Evolutionary conservation across 306 rosid species (phyloP).

Genomic region (Malus fusca): DNA sequence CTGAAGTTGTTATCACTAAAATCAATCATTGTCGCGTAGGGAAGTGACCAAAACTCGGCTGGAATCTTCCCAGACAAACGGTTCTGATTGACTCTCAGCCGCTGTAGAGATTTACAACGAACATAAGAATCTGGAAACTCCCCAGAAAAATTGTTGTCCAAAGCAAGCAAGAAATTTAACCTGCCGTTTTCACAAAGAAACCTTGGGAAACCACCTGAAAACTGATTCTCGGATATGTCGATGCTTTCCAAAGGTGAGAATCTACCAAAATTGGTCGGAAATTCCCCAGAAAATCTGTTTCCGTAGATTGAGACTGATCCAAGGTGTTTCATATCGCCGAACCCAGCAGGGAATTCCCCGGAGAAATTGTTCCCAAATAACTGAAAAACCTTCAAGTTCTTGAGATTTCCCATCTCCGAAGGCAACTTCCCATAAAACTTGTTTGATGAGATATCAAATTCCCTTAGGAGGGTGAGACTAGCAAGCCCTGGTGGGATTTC

Average conservation of each 20-base stretch:
- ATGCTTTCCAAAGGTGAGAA: slow-evolving; percentile 60
- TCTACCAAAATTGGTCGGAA: slow-evolving; percentile 62
- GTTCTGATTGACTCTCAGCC: slow-evolving; percentile 66
- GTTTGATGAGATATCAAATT: slow-evolving; percentile 72
- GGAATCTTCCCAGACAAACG: slow-evolving; percentile 61
- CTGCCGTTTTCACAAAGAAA: slow-evolving; percentile 61
- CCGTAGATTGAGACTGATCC: slow-evolving; percentile 56
- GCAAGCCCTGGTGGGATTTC: slow-evolving; percentile 66
- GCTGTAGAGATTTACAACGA: slow-evolving; percentile 59
- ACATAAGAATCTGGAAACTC: slow-evolving; percentile 59
- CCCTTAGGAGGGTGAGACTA: slow-evolving; percentile 55
- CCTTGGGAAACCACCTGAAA: slow-evolving; percentile 77
- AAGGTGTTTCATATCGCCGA: slow-evolving; percentile 74
- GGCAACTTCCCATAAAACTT: slow-evolving; percentile 60
- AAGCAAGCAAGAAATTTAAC: slow-evolving; percentile 68
- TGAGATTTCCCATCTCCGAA: slow-evolving; percentile 48
- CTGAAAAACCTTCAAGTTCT: slow-evolving; percentile 73
- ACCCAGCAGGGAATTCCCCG: slow-evolving; percentile 77
- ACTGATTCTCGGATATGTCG: slow-evolving; percentile 93
- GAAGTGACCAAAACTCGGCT: slow-evolving; percentile 73
- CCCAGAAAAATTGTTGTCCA: slow-evolving; percentile 74
- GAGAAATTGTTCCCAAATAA: slow-evolving; percentile 58
- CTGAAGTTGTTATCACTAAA: slow-evolving; percentile 60
- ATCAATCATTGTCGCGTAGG: slow-evolving; percentile 61
- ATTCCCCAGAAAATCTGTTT: slow-evolving; percentile 62